Percentiles rank a stretch among this genome's conserved stretches.
These are phyloP conservation scores for Mucor ambiguus DNA, from an alignment of 371 early-diverging fungal species.

Conservation along the genomic window DNA sequence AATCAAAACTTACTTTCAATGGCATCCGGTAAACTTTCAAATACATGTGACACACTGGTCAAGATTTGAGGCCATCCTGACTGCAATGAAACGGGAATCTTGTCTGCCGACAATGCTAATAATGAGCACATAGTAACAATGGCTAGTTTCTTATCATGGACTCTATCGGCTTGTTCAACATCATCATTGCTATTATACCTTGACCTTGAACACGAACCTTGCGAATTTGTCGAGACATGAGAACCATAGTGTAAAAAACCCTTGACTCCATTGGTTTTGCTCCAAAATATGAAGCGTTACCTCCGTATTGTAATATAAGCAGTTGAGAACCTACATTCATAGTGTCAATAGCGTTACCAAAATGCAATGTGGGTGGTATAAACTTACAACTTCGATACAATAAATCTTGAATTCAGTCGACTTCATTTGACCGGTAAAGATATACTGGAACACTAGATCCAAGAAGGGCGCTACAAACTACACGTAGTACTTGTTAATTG, in stretches of 20 bases:
- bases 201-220: constrained; percentile 27
- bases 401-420: constrained; percentile 59
- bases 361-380: constrained; percentile 4
- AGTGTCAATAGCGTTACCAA: constrained; percentile 25
- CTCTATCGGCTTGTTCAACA: constrained; percentile 44
- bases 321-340: constrained; percentile 68
- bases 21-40: constrained; percentile 79
- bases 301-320: constrained; percentile 82
- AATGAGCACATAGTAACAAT: constrained; percentile 80
- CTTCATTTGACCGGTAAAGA: constrained; percentile 64
- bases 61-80: constrained; percentile 74
- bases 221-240: constrained; percentile 67
- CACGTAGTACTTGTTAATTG: background rate
- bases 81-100: constrained; percentile 73
- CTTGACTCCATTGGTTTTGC: constrained; percentile 70
- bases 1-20: constrained; percentile 65
- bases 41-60: constrained; percentile 66
- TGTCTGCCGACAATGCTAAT: constrained; percentile 66
- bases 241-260: constrained; percentile 86
- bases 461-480: constrained; percentile 61
- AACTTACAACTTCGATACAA: constrained; percentile 59
- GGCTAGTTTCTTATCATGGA: constrained; percentile 91
- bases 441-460: constrained; percentile 63
- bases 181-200: background rate
- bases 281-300: constrained; percentile 78